Evolutionary conservation across 257 asterid genomes (phyloP), one percentile per base, ranked within the genome.

Genomic region (Echium plantagineum): DNA sequence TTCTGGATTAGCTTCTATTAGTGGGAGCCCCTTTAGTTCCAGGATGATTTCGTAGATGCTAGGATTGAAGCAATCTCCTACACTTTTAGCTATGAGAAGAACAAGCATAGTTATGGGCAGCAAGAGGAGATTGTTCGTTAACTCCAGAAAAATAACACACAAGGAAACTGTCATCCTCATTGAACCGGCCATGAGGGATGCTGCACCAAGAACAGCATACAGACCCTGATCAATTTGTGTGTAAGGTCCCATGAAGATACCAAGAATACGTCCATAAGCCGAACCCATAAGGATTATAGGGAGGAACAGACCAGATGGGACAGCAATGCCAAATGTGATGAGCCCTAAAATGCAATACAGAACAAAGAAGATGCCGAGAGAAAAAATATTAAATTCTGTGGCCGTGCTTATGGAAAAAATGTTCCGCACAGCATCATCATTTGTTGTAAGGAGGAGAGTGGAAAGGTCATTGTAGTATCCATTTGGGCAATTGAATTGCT

Each of bases 141-240:
- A 95, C 75, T 90, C 96, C 19, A 90, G 94, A 69, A 90, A 90
- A 79, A 90, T 90, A 71, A 86, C 95, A 60, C 97, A 90, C 3
- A 87, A 81, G 20, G 96, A 90, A 60, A 90, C 94, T 0, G 94
- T 90, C 94, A 86, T 86, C 74, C 96, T 83, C 97, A 90, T 90
- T 15, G 97, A 90, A 76, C 96, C 97, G 48, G 96, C 90, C 97
- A 90, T 86, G 59, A 84, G 86, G 55, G 97, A 74, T 32, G 94
- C 97, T 28, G 96, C 94, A 31, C 96, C 97, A 48, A 90, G 94
- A 62, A 90, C 96, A 1, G 94, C 90, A 59, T 81, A 86, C 17
- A 86, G 80, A 64, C 95, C 87, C 60, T 77, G 94, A 70, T 90
- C 96, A 52, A 84, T 79, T 21, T 83, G 74, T 53, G 97, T 81